These are phyloP conservation scores for Lanzia echinophila DNA, from an alignment of 2,329 filamentous ascomycete species.

Conservation along the genomic window DNA sequence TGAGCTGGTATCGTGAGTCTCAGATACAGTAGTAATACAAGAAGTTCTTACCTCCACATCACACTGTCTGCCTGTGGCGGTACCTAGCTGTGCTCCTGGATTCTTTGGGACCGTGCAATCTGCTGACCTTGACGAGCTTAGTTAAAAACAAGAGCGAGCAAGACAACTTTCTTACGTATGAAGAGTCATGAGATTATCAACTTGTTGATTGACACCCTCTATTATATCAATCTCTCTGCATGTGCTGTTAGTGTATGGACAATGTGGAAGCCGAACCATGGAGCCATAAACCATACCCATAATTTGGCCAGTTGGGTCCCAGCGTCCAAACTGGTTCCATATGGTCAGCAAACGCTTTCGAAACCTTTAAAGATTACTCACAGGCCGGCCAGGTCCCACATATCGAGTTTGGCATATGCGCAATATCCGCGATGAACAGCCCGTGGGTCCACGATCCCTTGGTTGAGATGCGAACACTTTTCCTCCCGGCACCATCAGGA, in stretches of 20 bases:
- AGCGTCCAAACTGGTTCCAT: slow-evolving; percentile 1
- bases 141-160: not conserved
- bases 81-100: not conserved
- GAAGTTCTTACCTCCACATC: not conserved
- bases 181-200: not conserved
- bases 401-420: slow-evolving; percentile 59
- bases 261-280: not conserved
- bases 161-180: not conserved
- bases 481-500: slow-evolving; percentile 24
- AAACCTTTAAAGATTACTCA: not conserved
- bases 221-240: slow-evolving; percentile 6
- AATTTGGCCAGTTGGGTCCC: slow-evolving; percentile 4
- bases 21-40: not conserved
- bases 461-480: slow-evolving; percentile 59
- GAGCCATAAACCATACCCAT: not conserved
- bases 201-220: slow-evolving; percentile 4
- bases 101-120: slow-evolving; percentile 1
- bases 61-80: not conserved
- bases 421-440: slow-evolving; percentile 62
- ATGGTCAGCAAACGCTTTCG: not conserved
- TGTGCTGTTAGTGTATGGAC: not conserved
- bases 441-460: slow-evolving; percentile 55
- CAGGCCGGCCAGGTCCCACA: slow-evolving; percentile 63
- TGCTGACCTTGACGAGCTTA: not conserved
- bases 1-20: not conserved